These are phyloP conservation scores for Penicillium arizonense DNA, from an alignment of 495 filamentous ascomycete genomes.

Conservation along the genomic window DNA sequence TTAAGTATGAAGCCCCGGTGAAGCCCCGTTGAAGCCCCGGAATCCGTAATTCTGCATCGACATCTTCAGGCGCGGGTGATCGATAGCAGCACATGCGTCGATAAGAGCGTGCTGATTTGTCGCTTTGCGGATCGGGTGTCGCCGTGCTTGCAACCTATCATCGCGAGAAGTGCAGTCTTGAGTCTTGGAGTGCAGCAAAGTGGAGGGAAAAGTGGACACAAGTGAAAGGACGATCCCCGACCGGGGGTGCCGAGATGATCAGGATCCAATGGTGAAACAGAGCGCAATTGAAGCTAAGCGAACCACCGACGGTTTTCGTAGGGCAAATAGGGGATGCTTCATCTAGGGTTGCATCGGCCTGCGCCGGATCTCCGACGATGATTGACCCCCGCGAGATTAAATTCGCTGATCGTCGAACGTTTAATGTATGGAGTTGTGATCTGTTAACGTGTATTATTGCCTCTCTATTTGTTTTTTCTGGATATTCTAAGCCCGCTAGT, in stretches of 20 bases:
- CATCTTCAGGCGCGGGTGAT: constrained; percentile 10
- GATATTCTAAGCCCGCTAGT: too few species aligned
- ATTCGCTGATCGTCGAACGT: constrained; percentile 11
- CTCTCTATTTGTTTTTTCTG: too few species aligned
- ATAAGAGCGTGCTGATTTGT: constrained; percentile 37
- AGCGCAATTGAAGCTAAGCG: neutral
- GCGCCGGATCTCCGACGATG: constrained; percentile 21
- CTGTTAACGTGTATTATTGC: neutral
- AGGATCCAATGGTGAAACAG: neutral
- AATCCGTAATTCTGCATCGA: neutral
- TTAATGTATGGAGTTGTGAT: neutral
- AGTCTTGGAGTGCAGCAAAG: neutral
- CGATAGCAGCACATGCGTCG: constrained; percentile 33
- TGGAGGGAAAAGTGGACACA: neutral
- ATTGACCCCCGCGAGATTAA: constrained; percentile 19
- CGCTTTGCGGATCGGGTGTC: constrained; percentile 21
- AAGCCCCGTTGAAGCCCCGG: neutral
- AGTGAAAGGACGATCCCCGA: neutral
- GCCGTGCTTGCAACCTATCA: constrained; percentile 7
- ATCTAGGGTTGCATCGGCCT: constrained; percentile 23
- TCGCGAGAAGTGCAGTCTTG: neutral
- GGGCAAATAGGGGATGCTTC: neutral
- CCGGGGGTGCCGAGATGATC: constrained; percentile 2
- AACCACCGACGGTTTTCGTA: constrained; percentile 9
- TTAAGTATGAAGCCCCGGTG: too few species aligned